These are phyloP conservation scores for Babesia bigemina DNA, from an alignment of 169 alveolate genomes.

Conservation along the genomic window DNA sequence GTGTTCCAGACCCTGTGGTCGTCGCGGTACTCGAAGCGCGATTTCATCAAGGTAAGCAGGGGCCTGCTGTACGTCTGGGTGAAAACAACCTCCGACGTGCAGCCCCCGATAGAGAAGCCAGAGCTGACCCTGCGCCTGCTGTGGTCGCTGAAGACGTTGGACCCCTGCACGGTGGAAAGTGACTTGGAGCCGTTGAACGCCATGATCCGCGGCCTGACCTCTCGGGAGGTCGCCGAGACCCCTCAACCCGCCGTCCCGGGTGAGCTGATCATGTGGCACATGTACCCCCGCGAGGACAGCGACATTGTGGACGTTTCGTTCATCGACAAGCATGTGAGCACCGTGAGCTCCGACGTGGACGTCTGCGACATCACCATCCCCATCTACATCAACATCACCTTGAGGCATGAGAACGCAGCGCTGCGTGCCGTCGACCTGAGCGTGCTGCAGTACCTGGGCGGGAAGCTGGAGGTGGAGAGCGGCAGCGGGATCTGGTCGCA, in stretches of 20 bases:
- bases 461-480: conserved; percentile 57
- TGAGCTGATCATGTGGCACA: conserved; percentile 57
- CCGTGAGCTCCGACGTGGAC: conserved; percentile 12
- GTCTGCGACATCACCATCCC: conserved; percentile 10
- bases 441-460: conserved; percentile 53
- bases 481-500: conserved; percentile 43
- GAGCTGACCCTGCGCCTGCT: conserved; percentile 9
- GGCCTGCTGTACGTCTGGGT: conserved; percentile 59
- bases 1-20: conserved; percentile 34
- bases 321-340: conserved; percentile 3
- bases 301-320: conserved; percentile 46
- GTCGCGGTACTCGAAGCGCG: conserved; percentile 25
- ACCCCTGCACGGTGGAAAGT: not conserved
- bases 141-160: conserved; percentile 1
- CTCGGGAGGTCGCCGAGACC: not conserved
- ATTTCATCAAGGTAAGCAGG: conserved; percentile 7
- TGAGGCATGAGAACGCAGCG: not conserved
- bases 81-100: conserved; percentile 26
- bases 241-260: not conserved
- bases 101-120: not conserved
- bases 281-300: conserved; percentile 21
- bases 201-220: not conserved
- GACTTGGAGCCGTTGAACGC: not conserved
- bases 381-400: conserved; percentile 27
- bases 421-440: conserved; percentile 27